Conservation (phyloP, 257 asterid genomes). For the Solanum sitiens region DNA sequence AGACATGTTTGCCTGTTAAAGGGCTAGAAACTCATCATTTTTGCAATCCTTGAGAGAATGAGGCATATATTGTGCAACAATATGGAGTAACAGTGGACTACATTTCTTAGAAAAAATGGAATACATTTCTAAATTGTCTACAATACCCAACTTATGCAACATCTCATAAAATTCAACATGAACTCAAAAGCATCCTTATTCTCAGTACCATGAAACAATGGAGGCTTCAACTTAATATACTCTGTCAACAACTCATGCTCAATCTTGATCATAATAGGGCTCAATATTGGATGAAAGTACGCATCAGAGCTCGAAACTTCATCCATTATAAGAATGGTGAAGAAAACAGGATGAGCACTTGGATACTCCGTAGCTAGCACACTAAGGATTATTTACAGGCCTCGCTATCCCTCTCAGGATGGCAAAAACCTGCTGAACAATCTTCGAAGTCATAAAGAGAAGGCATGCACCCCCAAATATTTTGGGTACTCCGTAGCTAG, state of each 20-base stretch:
- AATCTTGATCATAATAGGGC: neutral
- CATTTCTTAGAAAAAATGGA: too few relatives aligned
- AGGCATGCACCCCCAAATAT: neutral
- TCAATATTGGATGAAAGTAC: neutral
- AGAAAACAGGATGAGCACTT: neutral
- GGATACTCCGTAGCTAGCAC: too few relatives aligned
- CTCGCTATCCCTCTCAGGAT: neutral
- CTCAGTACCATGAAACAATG: neutral
- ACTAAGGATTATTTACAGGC: too few relatives aligned
- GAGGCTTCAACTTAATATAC: neutral
- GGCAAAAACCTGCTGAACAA: neutral
- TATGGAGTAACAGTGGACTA: too few relatives aligned
- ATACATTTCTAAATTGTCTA: too few relatives aligned
- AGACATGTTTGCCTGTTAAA: neutral
- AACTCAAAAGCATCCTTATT: neutral
- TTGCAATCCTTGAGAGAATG: neutral
- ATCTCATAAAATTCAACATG: too few relatives aligned
- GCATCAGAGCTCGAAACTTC: neutral
- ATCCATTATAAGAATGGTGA: neutral
- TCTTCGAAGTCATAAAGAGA: neutral
- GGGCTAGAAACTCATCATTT: too few relatives aligned
- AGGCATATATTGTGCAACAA: neutral
- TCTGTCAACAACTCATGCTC: neutral
- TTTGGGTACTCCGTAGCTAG: too few relatives aligned
- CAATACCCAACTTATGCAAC: too few relatives aligned